Evolutionary conservation across 352 stramenopile species (phyloP), one percentile per base, ranked within the genome.

Genomic region (Pythium plurisporium): DNA sequence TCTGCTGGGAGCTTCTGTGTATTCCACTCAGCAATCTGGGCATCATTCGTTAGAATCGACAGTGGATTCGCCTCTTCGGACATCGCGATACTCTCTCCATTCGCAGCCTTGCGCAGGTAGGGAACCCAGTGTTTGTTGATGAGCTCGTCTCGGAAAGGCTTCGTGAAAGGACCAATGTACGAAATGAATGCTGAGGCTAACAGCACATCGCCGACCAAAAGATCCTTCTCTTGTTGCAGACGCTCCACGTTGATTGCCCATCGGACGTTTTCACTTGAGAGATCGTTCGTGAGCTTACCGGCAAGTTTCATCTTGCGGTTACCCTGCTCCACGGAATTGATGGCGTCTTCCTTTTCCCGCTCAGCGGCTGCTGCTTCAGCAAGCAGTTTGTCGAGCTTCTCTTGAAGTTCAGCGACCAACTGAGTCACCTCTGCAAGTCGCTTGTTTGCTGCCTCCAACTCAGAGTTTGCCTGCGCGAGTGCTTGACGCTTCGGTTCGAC

Each of bases 291-390:
- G 5, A 98, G 72, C 36, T 95, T 96, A 2, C 96, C 89, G 3
- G 95, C 95, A 14, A 98, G 86, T 52, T 97, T 94, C 70, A 99
- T 95, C 78, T 98, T 98, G 31, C 78, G 79, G 62, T 98, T 95
- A 40, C 95, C 95, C 30, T 86, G 74, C 53, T 96, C 90, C 5
- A 98, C 91, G 3, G 80, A 91, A 38, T 94, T 94, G 26, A 98
- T 77, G 2, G 94, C 95, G 19, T 97, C 88, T 67, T 97, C 82
- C 53, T 98, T 98, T 57, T 97, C 91, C 27, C 87, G 83, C 51
- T 98, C 91, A 5, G 94, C 94, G 3, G 89, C 84, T 2, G 83
- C 83, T 9, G 96, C 87, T 62, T 98, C 91, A 6, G 76, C 76
- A 5, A 96, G 76, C 9, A 98, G 69, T 51, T 95, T 96, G 62